These are phyloP conservation scores for Bretschneidera sinensis DNA, from an alignment of 345 rosid genomes.

Conservation along the genomic window DNA sequence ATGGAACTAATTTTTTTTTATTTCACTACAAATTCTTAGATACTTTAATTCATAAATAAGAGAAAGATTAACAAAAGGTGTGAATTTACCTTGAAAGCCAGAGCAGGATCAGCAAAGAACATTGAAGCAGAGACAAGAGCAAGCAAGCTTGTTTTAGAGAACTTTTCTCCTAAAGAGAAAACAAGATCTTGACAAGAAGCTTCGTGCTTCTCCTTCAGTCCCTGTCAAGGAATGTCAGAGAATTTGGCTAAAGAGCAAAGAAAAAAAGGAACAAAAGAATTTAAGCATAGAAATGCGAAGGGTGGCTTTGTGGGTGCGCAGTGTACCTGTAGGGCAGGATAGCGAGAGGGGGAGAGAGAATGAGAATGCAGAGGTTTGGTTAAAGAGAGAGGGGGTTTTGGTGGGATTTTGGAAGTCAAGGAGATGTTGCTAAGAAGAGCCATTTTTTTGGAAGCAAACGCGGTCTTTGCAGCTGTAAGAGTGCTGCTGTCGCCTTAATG, in stretches of 20 bases:
- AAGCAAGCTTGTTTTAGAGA: constrained; percentile 47
- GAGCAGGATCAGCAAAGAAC: constrained; percentile 73
- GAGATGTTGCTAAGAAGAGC: constrained; percentile 48
- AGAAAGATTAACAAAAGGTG: neutral
- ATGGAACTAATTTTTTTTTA: too few species aligned
- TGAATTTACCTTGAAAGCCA: constrained; percentile 60
- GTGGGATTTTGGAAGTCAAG: constrained; percentile 32
- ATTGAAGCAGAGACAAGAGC: constrained; percentile 65
- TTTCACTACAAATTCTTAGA: too few species aligned
- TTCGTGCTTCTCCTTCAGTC: constrained; percentile 17
- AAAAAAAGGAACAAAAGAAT: constrained; percentile 1
- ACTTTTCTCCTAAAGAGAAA: constrained; percentile 28
- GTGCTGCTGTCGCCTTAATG: neutral
- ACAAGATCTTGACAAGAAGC: constrained; percentile 21
- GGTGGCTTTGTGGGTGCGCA: neutral
- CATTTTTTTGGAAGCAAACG: constrained; percentile 26
- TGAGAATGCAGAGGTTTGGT: constrained; percentile 17
- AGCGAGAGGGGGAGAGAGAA: constrained; percentile 15
- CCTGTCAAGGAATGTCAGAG: constrained; percentile 6
- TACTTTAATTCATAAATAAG: too few species aligned
- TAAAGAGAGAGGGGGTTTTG: constrained; percentile 22
- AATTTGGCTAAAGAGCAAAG: too few species aligned
- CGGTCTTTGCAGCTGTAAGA: neutral
- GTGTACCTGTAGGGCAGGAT: constrained; percentile 21
- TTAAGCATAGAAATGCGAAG: neutral